Evolutionary conservation across 2,329 filamentous ascomycete genomes (phyloP).

Genomic region (Cryphonectria carpinicola): DNA sequence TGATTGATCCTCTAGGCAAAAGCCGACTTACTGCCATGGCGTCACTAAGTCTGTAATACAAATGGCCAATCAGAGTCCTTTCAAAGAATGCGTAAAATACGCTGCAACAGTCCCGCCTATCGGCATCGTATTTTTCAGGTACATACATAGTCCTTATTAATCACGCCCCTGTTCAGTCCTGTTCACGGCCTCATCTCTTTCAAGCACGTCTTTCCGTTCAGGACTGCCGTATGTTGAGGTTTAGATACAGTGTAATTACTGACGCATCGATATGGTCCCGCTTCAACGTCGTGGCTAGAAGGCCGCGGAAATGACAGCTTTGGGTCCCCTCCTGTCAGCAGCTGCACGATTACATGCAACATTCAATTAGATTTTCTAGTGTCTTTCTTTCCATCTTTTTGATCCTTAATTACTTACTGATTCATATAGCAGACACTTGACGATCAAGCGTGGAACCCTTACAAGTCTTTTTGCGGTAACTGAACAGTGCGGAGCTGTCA

Average conservation of each 20-base stretch:
- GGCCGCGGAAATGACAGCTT: neutral
- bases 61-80: neutral
- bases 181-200: neutral
- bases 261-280: neutral
- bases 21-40: neutral
- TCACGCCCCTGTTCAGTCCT: neutral
- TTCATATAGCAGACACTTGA: no score
- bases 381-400: neutral
- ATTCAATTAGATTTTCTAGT: neutral
- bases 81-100: neutral
- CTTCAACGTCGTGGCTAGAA: neutral
- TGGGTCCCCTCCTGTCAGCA: neutral
- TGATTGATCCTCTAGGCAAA: neutral
- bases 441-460: no score
- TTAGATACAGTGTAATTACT: neutral
- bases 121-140: neutral
- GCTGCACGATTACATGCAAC: neutral
- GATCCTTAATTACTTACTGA: no score
- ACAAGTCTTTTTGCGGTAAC: neutral
- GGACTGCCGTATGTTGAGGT: neutral
- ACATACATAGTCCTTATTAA: neutral
- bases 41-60: neutral
- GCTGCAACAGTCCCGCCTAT: neutral
- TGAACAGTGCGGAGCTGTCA: neutral
- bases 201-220: neutral